Conservation (phyloP, 495 filamentous ascomycete species). For the Penicillium ucsense region DNA sequence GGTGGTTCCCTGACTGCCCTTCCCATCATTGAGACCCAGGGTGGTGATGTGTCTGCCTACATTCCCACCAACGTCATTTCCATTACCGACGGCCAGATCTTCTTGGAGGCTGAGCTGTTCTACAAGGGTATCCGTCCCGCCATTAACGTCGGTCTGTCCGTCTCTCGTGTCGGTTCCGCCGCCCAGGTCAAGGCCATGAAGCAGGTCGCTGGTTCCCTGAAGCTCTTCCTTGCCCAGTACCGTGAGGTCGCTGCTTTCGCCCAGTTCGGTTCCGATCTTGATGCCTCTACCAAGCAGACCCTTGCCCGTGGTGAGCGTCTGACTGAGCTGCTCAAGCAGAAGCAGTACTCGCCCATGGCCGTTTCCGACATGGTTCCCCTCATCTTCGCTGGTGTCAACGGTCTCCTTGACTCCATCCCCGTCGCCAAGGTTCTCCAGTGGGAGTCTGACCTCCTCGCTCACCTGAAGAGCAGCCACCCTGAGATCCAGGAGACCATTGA, state of each 20-base stretch:
- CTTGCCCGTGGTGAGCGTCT: constrained; percentile 98
- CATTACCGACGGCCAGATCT: constrained; percentile 99
- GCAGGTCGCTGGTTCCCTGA: constrained; percentile 98
- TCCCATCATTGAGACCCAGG: constrained; percentile 98
- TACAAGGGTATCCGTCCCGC: constrained; percentile 99
- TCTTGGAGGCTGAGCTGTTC: constrained; percentile 98
- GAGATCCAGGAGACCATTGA: constrained; percentile 82
- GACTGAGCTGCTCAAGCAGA: constrained; percentile 98
- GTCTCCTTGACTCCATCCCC: constrained; percentile 77
- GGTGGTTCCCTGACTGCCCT: constrained; percentile 95
- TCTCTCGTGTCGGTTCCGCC: constrained; percentile 98
- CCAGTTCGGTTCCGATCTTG: constrained; percentile 99
- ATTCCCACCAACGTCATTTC: constrained; percentile 99
- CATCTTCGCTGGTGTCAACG: constrained; percentile 99
- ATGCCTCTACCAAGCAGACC: constrained; percentile 98
- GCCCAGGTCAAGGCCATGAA: constrained; percentile 99
- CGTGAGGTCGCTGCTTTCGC: constrained; percentile 99
- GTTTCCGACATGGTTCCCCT: constrained; percentile 99
- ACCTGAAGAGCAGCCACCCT: constrained; percentile 81
- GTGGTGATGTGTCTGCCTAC: constrained; percentile 99
- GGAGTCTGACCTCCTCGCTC: constrained; percentile 87
- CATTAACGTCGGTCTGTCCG: constrained; percentile 99
- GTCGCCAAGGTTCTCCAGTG: constrained; percentile 79
- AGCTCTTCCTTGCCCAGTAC: constrained; percentile 99
- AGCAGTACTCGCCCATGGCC: constrained; percentile 98